Base-by-base conservation (phyloP, 225 moss, liverwort and hornwort genomes). In the Polytrichum commune region DNA sequence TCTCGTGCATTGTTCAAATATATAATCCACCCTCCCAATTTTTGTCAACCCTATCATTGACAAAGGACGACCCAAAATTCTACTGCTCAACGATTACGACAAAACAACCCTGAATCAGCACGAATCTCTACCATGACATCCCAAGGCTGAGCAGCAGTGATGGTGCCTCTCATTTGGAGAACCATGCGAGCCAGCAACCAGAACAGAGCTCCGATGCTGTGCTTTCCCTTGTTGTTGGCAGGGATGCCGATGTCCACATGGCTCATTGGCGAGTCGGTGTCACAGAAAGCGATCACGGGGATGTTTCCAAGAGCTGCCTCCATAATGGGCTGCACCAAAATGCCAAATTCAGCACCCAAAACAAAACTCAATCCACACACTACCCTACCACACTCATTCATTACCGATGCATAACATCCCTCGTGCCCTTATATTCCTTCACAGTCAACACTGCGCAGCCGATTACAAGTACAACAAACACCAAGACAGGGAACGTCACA, bases 181-280 rank as follows among this genome's bases (percentile, higher is more conserved):
- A 82, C 81, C 81, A 82, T 74, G 33, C 81, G 76, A 26, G 73
- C 81, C 70, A 82, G 32, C 54, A 82, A 62, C 82, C 82, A 78
- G 55, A 82, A 82, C 32, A 82, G 75, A 57, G 77, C 74, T 64
- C 82, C 82, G 53, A 86, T 83, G 69, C 89, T 92, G 85, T 92
- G 90, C 87, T 95, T 92, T 0, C 94, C 94, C 87, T 92, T 92
- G 81, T 92, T 95, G 85, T 95, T 95, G 0, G 90, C 87, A 0
- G 92, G 90, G 63, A 95, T 95, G 13, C 90, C 92, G 55, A 92
- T 90, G 23, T 77, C 81, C 7, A 82, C 81, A 23, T 78, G 78
- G 19, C 78, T 61, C 82, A 82, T 82, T 5, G 82, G 82, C 9
- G 82, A 82, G 63, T 82, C 78, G 4, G 78, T 82, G 67, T 82